Evolutionary conservation across 495 filamentous ascomycete genomes (phyloP).

Genomic region (Hypoxylon crocopeplum): DNA sequence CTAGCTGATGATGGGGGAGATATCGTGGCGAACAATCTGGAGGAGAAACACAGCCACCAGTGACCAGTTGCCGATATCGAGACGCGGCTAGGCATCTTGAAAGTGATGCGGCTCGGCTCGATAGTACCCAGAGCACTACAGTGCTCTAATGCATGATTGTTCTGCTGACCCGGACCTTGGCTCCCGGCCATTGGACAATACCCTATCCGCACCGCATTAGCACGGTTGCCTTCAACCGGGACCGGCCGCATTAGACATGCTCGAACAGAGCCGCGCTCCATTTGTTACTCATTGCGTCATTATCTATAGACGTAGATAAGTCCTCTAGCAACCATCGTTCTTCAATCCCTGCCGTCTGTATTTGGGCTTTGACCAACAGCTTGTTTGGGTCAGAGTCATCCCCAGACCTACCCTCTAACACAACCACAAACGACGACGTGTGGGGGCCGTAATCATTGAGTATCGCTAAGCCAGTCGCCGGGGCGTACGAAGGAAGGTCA

Average conservation of each 20-base stretch:
- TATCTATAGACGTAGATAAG: background rate
- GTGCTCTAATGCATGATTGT: conserved; percentile 31
- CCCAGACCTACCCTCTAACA: no score
- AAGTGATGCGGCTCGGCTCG: conserved; percentile 26
- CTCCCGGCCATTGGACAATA: conserved; percentile 22
- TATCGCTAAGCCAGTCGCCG: no score
- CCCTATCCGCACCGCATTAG: conserved; percentile 24
- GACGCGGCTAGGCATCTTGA: background rate
- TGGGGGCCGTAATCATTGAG: no score
- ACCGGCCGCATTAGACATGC: conserved; percentile 1
- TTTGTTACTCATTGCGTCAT: background rate
- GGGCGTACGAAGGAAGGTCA: no score
- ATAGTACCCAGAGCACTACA: conserved; percentile 24
- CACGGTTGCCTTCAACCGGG: conserved; percentile 26
- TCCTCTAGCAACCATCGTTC: no score
- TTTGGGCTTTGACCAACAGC: no score
- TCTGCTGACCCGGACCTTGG: conserved; percentile 28
- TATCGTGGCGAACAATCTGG: background rate
- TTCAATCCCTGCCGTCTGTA: no score
- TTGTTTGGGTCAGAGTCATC: no score
- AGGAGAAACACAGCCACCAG: background rate
- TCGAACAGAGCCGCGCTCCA: conserved; percentile 19
- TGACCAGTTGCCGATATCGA: background rate
- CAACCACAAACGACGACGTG: no score
- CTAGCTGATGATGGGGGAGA: background rate